Percentiles rank a stretch among this genome's conserved stretches.
These are phyloP conservation scores for Ricinus communis DNA, from an alignment of 345 rosid species.

Conservation along the genomic window DNA sequence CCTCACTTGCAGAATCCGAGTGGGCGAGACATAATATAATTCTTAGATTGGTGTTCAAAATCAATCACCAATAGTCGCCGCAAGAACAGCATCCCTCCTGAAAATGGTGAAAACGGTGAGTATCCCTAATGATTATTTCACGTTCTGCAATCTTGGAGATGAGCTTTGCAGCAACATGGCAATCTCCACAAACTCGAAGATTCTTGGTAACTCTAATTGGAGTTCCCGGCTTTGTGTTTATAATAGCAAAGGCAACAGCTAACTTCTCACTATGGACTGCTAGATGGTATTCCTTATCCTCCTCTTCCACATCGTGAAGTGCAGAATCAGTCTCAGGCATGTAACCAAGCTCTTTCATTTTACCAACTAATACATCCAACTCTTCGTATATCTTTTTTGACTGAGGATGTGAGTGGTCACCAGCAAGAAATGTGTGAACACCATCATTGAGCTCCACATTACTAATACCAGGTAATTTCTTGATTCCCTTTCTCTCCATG, in stretches of 20 bases:
- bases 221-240: conserved; percentile 43
- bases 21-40: too few species aligned
- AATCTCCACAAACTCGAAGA: conserved; percentile 71
- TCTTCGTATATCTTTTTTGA: conserved; percentile 46
- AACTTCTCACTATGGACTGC: conserved; percentile 78
- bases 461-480: conserved; percentile 63
- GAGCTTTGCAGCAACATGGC: conserved; percentile 71
- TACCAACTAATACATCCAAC: conserved; percentile 52
- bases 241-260: conserved; percentile 66
- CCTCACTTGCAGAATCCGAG: too few species aligned
- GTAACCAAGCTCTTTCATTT: conserved; percentile 69
- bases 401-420: conserved; percentile 54
- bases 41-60: not conserved
- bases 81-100: conserved; percentile 61
- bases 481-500: conserved; percentile 60
- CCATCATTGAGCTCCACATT: conserved; percentile 53
- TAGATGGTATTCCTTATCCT: conserved; percentile 73
- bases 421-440: conserved; percentile 61
- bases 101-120: conserved; percentile 68
- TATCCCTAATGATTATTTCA: conserved; percentile 60
- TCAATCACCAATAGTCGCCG: conserved; percentile 64
- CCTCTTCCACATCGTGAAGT: conserved; percentile 78
- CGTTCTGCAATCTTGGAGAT: conserved; percentile 58
- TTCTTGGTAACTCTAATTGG: conserved; percentile 71
- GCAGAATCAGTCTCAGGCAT: conserved; percentile 62